Evolutionary conservation across 495 filamentous ascomycete genomes (phyloP).

Genomic region (Copromyces sp.): DNA sequence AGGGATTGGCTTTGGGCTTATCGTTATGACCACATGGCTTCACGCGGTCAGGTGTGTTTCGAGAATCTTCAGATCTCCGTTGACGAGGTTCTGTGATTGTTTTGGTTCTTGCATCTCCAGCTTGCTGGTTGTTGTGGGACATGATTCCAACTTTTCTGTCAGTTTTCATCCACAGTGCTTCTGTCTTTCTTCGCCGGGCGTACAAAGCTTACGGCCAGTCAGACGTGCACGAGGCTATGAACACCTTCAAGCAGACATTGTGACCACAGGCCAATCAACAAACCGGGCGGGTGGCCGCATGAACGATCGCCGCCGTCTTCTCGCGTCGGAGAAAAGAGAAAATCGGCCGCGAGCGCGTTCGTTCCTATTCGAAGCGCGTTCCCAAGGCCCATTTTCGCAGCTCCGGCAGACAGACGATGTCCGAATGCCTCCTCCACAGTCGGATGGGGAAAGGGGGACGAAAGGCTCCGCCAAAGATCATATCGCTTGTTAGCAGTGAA

Average conservation of each 20-base stretch:
- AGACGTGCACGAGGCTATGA: neutral
- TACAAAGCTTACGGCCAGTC: neutral
- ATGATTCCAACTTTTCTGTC: neutral
- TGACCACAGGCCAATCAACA: neutral
- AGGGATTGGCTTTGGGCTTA: neutral
- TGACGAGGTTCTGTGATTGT: neutral
- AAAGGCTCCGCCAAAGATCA: neutral
- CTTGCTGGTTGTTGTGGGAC: neutral
- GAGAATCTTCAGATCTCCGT: neutral
- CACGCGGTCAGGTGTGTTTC: neutral
- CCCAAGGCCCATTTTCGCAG: neutral
- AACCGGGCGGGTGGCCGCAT: neutral
- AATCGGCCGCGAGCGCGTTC: neutral
- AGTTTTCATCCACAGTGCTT: neutral
- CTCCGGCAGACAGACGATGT: neutral
- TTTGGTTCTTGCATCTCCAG: neutral
- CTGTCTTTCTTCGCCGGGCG: neutral
- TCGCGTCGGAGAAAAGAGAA: neutral
- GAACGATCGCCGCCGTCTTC: neutral
- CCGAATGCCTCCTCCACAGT: neutral
- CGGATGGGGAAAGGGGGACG: neutral
- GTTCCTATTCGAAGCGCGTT: neutral
- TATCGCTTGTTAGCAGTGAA: neutral
- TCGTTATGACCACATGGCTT: neutral
- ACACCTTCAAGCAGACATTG: neutral